phyloP scores from a whole-genome alignment of 1,284 basidiomycete genomes.

The Moniliophthora roreri region DNA sequence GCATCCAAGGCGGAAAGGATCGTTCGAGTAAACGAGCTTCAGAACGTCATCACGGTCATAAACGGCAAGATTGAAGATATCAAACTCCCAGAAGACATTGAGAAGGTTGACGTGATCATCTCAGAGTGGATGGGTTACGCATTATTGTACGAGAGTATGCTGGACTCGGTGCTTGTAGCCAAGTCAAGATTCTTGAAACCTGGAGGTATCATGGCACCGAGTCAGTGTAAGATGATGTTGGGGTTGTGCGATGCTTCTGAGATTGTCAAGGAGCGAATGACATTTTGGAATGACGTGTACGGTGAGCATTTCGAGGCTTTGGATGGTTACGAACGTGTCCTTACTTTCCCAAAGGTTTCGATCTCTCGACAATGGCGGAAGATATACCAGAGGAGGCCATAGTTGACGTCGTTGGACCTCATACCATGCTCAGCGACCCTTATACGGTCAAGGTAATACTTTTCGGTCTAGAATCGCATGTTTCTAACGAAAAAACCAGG shows the following conservation, averaged over 20 bases:
- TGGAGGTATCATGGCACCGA: conserved; percentile 87
- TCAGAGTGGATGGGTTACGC: conserved; percentile 99
- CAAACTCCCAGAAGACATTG: conserved; percentile 61
- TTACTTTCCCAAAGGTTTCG: conserved; percentile 60
- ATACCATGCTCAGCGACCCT: conserved; percentile 71
- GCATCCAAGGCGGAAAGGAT: conserved; percentile 83
- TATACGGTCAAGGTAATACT: conserved; percentile 63
- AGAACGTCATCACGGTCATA: conserved; percentile 61
- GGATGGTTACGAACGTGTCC: background rate
- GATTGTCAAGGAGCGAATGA: conserved; percentile 77
- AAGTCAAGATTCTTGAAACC: conserved; percentile 80
- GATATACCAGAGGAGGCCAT: conserved; percentile 78
- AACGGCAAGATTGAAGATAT: conserved; percentile 52
- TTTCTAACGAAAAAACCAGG: conserved; percentile 36
- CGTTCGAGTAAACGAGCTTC: conserved; percentile 78
- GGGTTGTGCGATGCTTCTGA: conserved; percentile 77
- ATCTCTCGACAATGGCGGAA: conserved; percentile 77
- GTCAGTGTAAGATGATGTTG: conserved; percentile 86
- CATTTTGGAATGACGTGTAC: conserved; percentile 92
- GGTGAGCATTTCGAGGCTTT: conserved; percentile 44
- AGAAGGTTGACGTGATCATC: conserved; percentile 89
- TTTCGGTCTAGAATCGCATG: background rate
- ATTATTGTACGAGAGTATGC: conserved; percentile 94
- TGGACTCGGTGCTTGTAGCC: conserved; percentile 90
- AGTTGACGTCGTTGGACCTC: conserved; percentile 74